phyloP scores from a whole-genome alignment of 1,284 basidiomycete species.

The Testicularia cyperi region DNA sequence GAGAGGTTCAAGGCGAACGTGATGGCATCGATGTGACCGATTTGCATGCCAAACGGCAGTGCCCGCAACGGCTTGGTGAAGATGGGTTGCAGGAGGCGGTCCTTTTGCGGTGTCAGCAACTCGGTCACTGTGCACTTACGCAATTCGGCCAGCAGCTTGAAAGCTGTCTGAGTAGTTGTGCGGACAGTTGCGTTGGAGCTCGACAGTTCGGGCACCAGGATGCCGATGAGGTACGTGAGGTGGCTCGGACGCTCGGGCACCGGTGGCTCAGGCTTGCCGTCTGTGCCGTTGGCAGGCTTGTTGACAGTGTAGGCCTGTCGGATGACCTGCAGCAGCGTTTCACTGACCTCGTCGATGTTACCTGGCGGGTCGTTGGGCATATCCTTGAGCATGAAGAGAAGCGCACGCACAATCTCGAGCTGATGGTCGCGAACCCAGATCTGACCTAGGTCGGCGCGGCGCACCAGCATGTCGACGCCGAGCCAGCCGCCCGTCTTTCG shows the following conservation, averaged over 20 bases:
- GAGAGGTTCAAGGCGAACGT: constrained; percentile 78
- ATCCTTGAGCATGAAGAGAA: constrained; percentile 92
- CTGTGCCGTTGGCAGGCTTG: constrained; percentile 9
- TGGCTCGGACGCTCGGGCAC: constrained; percentile 41
- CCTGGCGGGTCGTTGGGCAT: constrained; percentile 86
- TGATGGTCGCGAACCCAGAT: constrained; percentile 83
- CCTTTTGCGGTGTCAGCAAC: constrained; percentile 79
- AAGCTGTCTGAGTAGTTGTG: constrained; percentile 78
- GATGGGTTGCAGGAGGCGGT: constrained; percentile 83
- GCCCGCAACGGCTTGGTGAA: constrained; percentile 97
- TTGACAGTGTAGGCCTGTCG: constrained; percentile 61
- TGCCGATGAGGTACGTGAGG: constrained; percentile 69
- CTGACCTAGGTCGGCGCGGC: constrained; percentile 65
- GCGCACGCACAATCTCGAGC: constrained; percentile 83
- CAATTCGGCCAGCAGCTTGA: constrained; percentile 76
- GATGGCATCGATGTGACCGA: constrained; percentile 96
- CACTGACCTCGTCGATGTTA: constrained; percentile 76
- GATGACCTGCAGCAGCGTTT: constrained; percentile 77
- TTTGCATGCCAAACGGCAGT: constrained; percentile 91
- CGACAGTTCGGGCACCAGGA: constrained; percentile 86
- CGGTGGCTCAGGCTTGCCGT: constrained; percentile 28
- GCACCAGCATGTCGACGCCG: constrained; percentile 54
- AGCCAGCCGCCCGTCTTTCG: constrained; percentile 60
- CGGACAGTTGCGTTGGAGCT: constrained; percentile 85
- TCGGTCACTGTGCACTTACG: constrained; percentile 75